Percentiles rank a stretch among this genome's conserved stretches.
These are phyloP conservation scores for Trichosporon coremiiforme DNA, from an alignment of 1,284 basidiomycete species.

Conservation along the genomic window DNA sequence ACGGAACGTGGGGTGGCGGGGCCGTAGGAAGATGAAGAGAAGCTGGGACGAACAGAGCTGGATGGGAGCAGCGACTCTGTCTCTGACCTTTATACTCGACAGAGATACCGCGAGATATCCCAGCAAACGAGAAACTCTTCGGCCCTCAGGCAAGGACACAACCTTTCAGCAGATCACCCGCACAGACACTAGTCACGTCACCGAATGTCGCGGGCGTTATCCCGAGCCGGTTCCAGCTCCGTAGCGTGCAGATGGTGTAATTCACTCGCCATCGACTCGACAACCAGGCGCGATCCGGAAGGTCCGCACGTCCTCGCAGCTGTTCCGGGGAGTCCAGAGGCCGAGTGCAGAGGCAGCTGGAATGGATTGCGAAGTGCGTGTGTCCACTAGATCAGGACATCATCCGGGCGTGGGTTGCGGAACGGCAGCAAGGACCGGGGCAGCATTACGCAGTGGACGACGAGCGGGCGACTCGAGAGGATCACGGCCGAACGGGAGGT, in stretches of 20 bases:
- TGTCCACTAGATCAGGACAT: background rate
- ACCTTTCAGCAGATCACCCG: too few relatives aligned
- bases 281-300: too few relatives aligned
- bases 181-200: background rate
- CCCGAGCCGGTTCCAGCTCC: too few relatives aligned
- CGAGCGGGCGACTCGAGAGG: too few relatives aligned
- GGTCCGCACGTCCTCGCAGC: too few relatives aligned
- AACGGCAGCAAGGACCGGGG: background rate
- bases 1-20: constrained; percentile 8
- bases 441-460: background rate
- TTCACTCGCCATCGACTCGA: background rate
- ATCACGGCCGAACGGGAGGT: too few relatives aligned
- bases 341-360: too few relatives aligned
- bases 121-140: background rate
- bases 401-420: background rate
- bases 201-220: background rate
- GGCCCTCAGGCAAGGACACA: too few relatives aligned
- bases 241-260: background rate
- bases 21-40: background rate
- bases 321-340: too few relatives aligned
- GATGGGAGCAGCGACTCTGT: background rate
- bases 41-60: background rate
- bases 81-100: background rate
- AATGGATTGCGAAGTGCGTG: constrained; percentile 1
- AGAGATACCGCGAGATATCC: background rate